Evolutionary conservation across 2,329 filamentous ascomycete species (phyloP), one percentile per base, ranked within the genome.

Genomic region (Aspergillus jensenii): DNA sequence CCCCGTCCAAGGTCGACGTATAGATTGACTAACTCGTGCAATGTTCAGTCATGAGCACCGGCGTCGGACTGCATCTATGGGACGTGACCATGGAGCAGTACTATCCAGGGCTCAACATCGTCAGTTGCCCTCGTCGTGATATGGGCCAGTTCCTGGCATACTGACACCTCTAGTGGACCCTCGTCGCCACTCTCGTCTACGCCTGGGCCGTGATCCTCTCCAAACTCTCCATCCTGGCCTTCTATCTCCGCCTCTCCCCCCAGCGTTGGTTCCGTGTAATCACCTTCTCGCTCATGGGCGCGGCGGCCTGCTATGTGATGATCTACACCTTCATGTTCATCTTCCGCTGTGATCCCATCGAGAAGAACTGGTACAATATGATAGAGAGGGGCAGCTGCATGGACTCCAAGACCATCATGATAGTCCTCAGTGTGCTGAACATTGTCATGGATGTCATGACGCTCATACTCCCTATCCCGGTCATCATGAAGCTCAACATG

Each of bases 401-500:
- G n/a, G n/a, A 48, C 27, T 14, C 45, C n/a, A 27, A 31, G n/a
- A 48, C 45, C 27, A 48, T 48, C 45, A 48, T 48, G 45, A 48
- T 17, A 4, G 45, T 48, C 17, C 45, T 48, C 27, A 48, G 45
- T 25, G 17, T 48, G n/a, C n/a, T 31, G 7, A 48, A 48, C 15
- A 48, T 48, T 27, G 7, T 48, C 27, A 48, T 48, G 45, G 45
- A 48, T n/a, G n/a, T 35, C 25, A 7, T 17, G n/a, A 48, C 45
- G 4, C 45, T 48, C 27, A 2, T 35, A 9, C 45, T 48, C 27
- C 45, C 45, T 2, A 48, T 48, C 31, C 45, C 45, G 11, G 31
- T 48, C n/a, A 48, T 48, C 15, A 48, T 48, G 45, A n/a, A 31
- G 8, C 45, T 48, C 23, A 48, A 48, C 45, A 48, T 48, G 45